These are phyloP conservation scores for Primulina huaijiensis DNA, from an alignment of 257 asterid species.

Conservation along the genomic window DNA sequence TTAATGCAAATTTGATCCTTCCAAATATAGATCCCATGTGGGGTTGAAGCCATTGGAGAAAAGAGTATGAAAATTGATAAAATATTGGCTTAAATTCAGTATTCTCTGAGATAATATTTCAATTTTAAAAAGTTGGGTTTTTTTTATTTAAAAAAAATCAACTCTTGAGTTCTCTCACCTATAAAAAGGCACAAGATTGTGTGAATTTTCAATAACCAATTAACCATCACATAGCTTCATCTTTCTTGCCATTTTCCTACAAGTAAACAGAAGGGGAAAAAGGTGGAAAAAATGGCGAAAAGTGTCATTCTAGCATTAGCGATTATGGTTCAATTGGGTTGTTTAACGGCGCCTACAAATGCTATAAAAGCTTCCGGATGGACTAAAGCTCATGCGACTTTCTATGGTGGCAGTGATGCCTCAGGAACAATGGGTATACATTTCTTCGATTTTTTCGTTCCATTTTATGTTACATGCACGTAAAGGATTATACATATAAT, in stretches of 20 bases:
- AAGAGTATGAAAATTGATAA: neutral
- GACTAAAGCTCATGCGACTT: slow-evolving; percentile 52
- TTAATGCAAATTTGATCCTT: neutral
- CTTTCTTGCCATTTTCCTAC: neutral
- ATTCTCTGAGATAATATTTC: too few species aligned
- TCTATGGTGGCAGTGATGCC: slow-evolving; percentile 58
- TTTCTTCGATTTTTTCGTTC: neutral
- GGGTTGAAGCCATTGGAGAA: neutral
- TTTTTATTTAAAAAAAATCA: neutral
- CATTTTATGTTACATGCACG: too few species aligned
- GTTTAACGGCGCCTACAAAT: slow-evolving; percentile 24
- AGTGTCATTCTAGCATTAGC: neutral
- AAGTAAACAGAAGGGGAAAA: neutral
- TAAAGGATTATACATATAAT: neutral
- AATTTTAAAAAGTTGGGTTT: neutral
- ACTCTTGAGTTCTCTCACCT: slow-evolving; percentile 15
- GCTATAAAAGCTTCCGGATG: slow-evolving; percentile 46
- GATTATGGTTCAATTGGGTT: slow-evolving; percentile 23
- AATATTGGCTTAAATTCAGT: too few species aligned
- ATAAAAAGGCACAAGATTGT: slow-evolving; percentile 21
- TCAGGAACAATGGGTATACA: slow-evolving; percentile 64
- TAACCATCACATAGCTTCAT: neutral
- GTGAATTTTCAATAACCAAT: neutral
- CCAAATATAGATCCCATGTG: neutral
- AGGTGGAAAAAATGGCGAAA: slow-evolving; percentile 28